These are phyloP conservation scores for Cicer pinnatifidum DNA, from an alignment of 306 rosid species.

Conservation along the genomic window DNA sequence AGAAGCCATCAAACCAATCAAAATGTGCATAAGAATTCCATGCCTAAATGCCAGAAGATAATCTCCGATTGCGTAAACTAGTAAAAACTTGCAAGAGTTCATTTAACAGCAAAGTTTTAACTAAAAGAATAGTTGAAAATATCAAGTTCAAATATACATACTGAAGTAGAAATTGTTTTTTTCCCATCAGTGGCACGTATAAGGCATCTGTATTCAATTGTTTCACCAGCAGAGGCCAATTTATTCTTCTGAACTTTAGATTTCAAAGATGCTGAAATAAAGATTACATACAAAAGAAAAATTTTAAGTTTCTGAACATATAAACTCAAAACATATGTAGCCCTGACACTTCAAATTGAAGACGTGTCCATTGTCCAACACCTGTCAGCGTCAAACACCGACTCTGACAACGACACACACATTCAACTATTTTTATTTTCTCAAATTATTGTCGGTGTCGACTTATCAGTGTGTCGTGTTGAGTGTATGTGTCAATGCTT, in stretches of 20 bases:
- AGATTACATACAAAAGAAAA: slow-evolving; percentile 11
- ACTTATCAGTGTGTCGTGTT: no score
- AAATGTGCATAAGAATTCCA: background rate
- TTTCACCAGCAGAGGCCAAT: slow-evolving; percentile 64
- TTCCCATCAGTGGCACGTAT: slow-evolving; percentile 94
- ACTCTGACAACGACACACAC: no score
- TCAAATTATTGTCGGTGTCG: no score
- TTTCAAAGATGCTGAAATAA: slow-evolving; percentile 71
- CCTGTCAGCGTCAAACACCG: no score
- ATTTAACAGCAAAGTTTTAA: background rate
- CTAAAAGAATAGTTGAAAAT: background rate
- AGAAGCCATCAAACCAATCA: background rate
- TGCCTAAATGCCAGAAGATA: slow-evolving; percentile 17
- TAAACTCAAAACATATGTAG: slow-evolving; percentile 15
- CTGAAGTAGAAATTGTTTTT: slow-evolving; percentile 87
- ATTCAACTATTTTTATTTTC: no score
- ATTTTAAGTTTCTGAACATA: slow-evolving; percentile 35
- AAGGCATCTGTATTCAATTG: slow-evolving; percentile 82
- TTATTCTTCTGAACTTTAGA: slow-evolving; percentile 78
- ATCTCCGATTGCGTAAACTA: background rate
- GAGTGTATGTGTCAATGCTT: no score
- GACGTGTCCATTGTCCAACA: no score
- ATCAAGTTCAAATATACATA: slow-evolving; percentile 46
- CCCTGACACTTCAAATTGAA: no score
- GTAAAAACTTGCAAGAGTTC: slow-evolving; percentile 1